Conservation (phyloP, 768 basidiomycete species). For the Peribolospora kevripleyi region DNA sequence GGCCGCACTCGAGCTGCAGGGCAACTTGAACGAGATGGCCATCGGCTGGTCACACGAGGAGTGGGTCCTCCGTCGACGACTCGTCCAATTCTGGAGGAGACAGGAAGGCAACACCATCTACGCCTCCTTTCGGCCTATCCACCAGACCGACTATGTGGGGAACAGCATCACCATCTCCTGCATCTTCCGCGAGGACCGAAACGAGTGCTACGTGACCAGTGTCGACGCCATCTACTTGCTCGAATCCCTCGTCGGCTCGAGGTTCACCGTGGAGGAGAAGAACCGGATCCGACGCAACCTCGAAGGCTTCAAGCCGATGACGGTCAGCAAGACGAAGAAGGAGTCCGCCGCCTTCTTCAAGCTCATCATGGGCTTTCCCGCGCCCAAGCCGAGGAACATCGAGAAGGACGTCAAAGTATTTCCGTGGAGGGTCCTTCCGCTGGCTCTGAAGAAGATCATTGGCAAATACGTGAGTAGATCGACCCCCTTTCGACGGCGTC, state of each 20-base stretch:
- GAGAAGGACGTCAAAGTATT: slow-evolving; percentile 66
- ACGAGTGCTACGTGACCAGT: slow-evolving; percentile 67
- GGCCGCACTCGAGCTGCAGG: slow-evolving; percentile 18
- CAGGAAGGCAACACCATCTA: slow-evolving; percentile 54
- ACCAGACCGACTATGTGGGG: slow-evolving; percentile 45
- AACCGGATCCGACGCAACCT: slow-evolving; percentile 84
- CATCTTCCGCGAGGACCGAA: slow-evolving; percentile 58
- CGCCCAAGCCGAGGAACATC: slow-evolving; percentile 83
- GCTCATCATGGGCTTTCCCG: slow-evolving; percentile 84
- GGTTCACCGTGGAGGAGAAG: slow-evolving; percentile 86
- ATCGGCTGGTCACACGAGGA: slow-evolving; percentile 34
- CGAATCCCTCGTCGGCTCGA: slow-evolving; percentile 45
- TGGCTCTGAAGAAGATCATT: slow-evolving; percentile 25
- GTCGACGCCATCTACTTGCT: slow-evolving; percentile 88
- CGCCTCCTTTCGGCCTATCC: slow-evolving; percentile 50
- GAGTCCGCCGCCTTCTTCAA: slow-evolving; percentile 74
- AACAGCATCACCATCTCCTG: slow-evolving; percentile 71
- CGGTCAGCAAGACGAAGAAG: slow-evolving; percentile 61
- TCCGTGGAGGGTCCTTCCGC: slow-evolving; percentile 23
- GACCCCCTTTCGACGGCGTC: too few relatives aligned
- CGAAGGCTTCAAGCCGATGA: slow-evolving; percentile 72
- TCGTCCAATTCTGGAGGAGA: slow-evolving; percentile 60
- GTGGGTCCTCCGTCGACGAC: slow-evolving; percentile 40
- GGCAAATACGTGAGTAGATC: slow-evolving; percentile 22
- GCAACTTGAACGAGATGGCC: slow-evolving; percentile 22